phyloP scores from a whole-genome alignment of 2,329 filamentous ascomycete genomes.

The Emergomyces africanus region DNA sequence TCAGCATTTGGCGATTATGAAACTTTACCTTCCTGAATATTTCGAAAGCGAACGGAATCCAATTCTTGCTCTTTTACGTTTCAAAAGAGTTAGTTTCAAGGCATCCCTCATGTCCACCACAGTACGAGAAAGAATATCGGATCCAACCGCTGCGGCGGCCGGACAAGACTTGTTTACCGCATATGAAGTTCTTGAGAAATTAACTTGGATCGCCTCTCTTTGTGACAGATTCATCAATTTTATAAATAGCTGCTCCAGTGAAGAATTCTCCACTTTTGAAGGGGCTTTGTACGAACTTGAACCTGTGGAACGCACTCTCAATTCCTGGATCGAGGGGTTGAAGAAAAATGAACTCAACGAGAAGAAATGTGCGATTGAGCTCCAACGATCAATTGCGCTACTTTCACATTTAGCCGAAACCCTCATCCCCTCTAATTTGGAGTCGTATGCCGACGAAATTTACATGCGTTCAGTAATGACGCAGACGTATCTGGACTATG shows the following conservation, averaged over 20 bases:
- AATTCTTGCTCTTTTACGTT: conserved; percentile 74
- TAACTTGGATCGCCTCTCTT: conserved; percentile 71
- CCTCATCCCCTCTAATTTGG: conserved; percentile 56
- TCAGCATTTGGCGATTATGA: conserved; percentile 79
- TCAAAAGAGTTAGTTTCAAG: conserved; percentile 83
- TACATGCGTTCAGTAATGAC: conserved; percentile 65
- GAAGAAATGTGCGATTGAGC: conserved; percentile 64
- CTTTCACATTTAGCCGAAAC: conserved; percentile 78
- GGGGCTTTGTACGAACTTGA: conserved; percentile 77
- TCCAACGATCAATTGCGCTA: conserved; percentile 73
- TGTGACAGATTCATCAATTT: conserved; percentile 73
- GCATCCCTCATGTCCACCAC: conserved; percentile 64
- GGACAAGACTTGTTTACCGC: conserved; percentile 67
- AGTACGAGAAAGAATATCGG: conserved; percentile 63
- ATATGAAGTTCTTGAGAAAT: conserved; percentile 71
- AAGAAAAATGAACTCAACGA: conserved; percentile 77
- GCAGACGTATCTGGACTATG: conserved; percentile 70
- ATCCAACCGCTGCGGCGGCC: conserved; percentile 51
- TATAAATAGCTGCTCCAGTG: conserved; percentile 63
- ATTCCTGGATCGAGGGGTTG: conserved; percentile 74
- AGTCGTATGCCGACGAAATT: conserved; percentile 64
- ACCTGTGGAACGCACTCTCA: conserved; percentile 78
- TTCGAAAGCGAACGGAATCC: conserved; percentile 73
- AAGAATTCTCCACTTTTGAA: conserved; percentile 67
- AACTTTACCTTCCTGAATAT: conserved; percentile 74